Conservation (phyloP, 2,329 filamentous ascomycete genomes). For the Beauveria scarabaeidicola region DNA sequence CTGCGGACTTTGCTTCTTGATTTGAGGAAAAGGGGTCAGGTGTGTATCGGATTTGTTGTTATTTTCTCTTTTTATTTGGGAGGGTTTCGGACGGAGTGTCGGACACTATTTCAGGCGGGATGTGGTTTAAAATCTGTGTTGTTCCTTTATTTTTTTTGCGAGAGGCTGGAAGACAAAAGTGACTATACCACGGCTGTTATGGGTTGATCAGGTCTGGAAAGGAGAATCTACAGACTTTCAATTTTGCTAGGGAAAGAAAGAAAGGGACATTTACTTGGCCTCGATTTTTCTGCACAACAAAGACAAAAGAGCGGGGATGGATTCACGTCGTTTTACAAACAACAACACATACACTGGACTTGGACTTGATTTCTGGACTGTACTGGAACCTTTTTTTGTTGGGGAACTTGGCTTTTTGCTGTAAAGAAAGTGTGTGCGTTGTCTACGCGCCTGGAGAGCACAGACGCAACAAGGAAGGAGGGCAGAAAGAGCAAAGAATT, state of each 20-base stretch:
- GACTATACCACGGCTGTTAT: constrained; percentile 29
- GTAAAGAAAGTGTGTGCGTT: constrained; percentile 3
- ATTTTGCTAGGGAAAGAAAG: constrained; percentile 8
- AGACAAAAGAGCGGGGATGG: constrained; percentile 24
- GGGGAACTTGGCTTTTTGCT: constrained; percentile 8
- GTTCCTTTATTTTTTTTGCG: constrained; percentile 13
- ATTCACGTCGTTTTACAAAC: constrained; percentile 4
- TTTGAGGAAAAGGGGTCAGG: constrained; percentile 28
- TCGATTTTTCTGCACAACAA: constrained; percentile 18
- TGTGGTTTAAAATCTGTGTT: constrained; percentile 18
- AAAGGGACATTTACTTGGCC: not conserved
- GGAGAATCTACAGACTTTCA: constrained; percentile 18
- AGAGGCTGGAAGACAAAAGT: constrained; percentile 34
- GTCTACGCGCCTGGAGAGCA: not conserved
- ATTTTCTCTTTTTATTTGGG: constrained; percentile 18
- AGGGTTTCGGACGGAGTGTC: constrained; percentile 30
- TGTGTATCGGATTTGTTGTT: constrained; percentile 25
- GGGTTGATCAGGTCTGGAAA: constrained; percentile 25
- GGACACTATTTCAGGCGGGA: constrained; percentile 28
- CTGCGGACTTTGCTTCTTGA: constrained; percentile 34
- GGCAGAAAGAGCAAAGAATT: not conserved
- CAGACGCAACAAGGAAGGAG: not conserved
- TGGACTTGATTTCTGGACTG: constrained; percentile 7
- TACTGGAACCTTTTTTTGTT: constrained; percentile 8
- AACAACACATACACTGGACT: constrained; percentile 1